Conservation (phyloP, 2,329 filamentous ascomycete genomes). For the Penicillium frequentans region DNA sequence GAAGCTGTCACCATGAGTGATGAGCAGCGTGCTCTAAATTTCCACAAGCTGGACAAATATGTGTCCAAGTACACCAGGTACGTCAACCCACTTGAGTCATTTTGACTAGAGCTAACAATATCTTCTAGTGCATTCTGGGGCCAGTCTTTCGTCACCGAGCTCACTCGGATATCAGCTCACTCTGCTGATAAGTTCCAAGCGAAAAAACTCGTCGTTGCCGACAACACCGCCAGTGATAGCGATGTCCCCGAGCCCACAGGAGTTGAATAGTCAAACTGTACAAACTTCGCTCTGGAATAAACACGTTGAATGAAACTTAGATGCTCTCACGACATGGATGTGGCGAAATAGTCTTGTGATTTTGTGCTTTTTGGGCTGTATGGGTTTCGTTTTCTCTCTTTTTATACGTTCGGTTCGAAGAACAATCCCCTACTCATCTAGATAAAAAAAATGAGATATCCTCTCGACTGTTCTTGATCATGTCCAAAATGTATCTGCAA, state of each 20-base stretch:
- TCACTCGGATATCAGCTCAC: constrained; percentile 59
- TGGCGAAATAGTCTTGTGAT: constrained; percentile 24
- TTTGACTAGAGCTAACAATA: not conserved
- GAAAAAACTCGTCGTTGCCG: constrained; percentile 25
- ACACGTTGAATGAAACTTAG: constrained; percentile 22
- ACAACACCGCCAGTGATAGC: constrained; percentile 12
- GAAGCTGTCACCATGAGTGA: constrained; percentile 96
- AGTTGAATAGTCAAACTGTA: not conserved
- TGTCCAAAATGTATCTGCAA: not conserved
- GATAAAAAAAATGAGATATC: constrained; percentile 4
- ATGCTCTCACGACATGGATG: constrained; percentile 27
- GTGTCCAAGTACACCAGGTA: constrained; percentile 94
- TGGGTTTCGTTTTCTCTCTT: constrained; percentile 6
- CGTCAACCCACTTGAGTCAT: constrained; percentile 6
- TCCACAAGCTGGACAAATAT: constrained; percentile 88
- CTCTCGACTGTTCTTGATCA: not conserved
- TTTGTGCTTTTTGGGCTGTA: constrained; percentile 12
- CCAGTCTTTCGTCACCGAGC: constrained; percentile 83
- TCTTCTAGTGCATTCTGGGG: constrained; percentile 82
- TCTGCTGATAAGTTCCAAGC: constrained; percentile 38
- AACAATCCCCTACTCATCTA: constrained; percentile 13
- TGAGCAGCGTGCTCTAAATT: constrained; percentile 83
- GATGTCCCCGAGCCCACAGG: not conserved
- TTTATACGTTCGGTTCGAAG: constrained; percentile 4
- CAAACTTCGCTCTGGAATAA: not conserved